Percentiles rank a stretch among this genome's conserved stretches.
phyloP scores from a whole-genome alignment of 2,329 filamentous ascomycete species.

The Erysiphe pulchra region DNA sequence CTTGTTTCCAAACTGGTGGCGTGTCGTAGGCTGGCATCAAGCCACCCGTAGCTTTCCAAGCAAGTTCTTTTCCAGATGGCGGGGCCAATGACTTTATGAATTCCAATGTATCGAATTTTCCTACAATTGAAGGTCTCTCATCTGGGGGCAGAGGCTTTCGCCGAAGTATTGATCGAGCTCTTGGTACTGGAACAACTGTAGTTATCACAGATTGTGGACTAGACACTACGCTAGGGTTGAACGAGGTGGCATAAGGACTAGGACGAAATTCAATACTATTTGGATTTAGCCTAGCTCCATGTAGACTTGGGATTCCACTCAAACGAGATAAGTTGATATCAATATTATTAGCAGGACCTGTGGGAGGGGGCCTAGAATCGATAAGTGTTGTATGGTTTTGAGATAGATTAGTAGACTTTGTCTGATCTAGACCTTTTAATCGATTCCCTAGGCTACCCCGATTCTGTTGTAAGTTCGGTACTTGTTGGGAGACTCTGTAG shows the following conservation, averaged over 20 bases:
- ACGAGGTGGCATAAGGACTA: slow-evolving; percentile 53
- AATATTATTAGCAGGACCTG: slow-evolving; percentile 37
- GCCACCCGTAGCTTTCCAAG: slow-evolving; percentile 52
- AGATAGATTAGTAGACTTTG: slow-evolving; percentile 6
- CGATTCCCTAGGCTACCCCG: slow-evolving; percentile 7
- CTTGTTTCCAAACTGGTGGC: slow-evolving; percentile 55
- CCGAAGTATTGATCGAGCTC: slow-evolving; percentile 27
- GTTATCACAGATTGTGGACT: slow-evolving; percentile 36
- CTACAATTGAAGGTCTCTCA: slow-evolving; percentile 25
- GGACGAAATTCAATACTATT: slow-evolving; percentile 62
- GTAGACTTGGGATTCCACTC: slow-evolving; percentile 23
- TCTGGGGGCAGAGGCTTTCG: slow-evolving; percentile 42
- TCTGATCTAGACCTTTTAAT: slow-evolving; percentile 10
- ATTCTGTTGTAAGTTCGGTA: slow-evolving; percentile 6
- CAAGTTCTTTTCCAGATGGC: slow-evolving; percentile 24
- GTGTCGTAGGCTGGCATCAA: slow-evolving; percentile 69
- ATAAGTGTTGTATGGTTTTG: slow-evolving; percentile 12
- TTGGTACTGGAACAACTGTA: slow-evolving; percentile 14
- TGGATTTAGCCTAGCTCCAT: slow-evolving; percentile 33
- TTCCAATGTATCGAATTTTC: slow-evolving; percentile 35
- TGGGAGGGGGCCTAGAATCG: slow-evolving; percentile 46
- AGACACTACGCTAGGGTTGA: slow-evolving; percentile 39
- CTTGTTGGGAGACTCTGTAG: slow-evolving; percentile 12
- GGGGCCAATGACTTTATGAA: slow-evolving; percentile 28
- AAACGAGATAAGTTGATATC: slow-evolving; percentile 27